Percentiles rank a stretch among this genome's conserved stretches.
Conservation (phyloP, 805 yeast species). For the Ogataea methylovora region DNA sequence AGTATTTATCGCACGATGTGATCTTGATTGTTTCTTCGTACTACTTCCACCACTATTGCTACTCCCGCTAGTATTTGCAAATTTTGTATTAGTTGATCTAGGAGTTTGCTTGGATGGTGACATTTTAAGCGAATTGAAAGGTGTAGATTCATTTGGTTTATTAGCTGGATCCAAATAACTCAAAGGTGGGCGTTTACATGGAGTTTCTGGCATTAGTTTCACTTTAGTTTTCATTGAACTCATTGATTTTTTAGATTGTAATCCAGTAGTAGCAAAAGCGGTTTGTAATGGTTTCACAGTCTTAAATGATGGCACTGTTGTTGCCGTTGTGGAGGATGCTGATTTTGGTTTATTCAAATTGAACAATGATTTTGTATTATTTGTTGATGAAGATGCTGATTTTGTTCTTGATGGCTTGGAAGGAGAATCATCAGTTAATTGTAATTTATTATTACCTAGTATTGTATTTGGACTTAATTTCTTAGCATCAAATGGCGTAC, state of each 20-base stretch:
- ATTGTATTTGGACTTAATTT: constrained; percentile 10
- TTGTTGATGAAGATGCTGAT: constrained; percentile 9
- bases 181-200: constrained; percentile 45
- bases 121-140: too few relatives aligned
- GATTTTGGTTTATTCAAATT: constrained; percentile 1
- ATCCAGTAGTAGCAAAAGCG: constrained; percentile 72
- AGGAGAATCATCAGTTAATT: constrained; percentile 10
- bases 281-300: constrained; percentile 80
- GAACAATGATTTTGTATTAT: constrained; percentile 12
- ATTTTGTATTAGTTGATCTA: constrained; percentile 2
- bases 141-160: too few relatives aligned
- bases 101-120: constrained; percentile 8
- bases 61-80: neutral
- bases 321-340: neutral
- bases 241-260: constrained; percentile 52
- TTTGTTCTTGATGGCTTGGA: constrained; percentile 8
- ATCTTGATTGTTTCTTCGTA: constrained; percentile 10
- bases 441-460: neutral
- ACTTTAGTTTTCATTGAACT: constrained; percentile 17
- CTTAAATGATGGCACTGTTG: constrained; percentile 52
- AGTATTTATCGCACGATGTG: constrained; percentile 26
- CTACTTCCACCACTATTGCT: constrained; percentile 3
- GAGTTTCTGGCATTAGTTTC: constrained; percentile 53
- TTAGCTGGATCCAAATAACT: too few relatives aligned
- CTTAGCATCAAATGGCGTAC: constrained; percentile 14